Evolutionary conservation across 352 stramenopile species (phyloP), one percentile per base, ranked within the genome.

Genomic region (Chrysophaeum taylorii): DNA sequence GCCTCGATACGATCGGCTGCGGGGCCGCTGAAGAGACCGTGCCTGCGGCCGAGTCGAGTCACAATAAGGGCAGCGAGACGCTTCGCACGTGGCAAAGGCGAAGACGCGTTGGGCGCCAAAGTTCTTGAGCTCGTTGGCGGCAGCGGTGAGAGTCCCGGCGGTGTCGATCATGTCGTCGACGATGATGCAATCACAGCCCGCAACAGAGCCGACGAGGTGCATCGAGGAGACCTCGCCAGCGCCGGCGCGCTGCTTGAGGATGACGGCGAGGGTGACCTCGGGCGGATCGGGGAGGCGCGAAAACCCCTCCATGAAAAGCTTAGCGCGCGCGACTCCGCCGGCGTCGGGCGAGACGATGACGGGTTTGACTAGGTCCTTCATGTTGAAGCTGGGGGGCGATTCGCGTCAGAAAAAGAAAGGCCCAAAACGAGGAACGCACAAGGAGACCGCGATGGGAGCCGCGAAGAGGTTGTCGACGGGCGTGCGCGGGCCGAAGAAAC

Each of bases 161-260:
- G 95, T 99, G 83, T 99, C 96, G 76, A 99, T 99, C 96, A 99
- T 99, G 81, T 99, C 96, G 79, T 99, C 96, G 23, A 99, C 96
- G 72, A 99, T 97, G 76, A 99, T 98, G 74, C 93, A 98, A 83
- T 99, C 96, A 61, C 90, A 98, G 75, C 95, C 95, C 66, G 95
- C 89, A 27, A 99, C 95, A 71, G 96, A 95, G 45, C 96, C 96
- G 38, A 99, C 96, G 15, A 99, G 85, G 81, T 99, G 95, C 96
- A 99, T 99, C 69, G 88, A 85, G 79, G 97, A 94, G 60, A 99
- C 96, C 78, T 96, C 87, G 74, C 94, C 94, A 63, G 94, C 91
- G 2, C 79, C 71, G 70, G 96, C 89, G 75, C 96, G 90, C 87
- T 99, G 96, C 84, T 99, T 99, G 82, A 99, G 98, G 87, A 99